Base-by-base conservation (phyloP, 305 asterid species). In the Solanum hybrid region DNA sequence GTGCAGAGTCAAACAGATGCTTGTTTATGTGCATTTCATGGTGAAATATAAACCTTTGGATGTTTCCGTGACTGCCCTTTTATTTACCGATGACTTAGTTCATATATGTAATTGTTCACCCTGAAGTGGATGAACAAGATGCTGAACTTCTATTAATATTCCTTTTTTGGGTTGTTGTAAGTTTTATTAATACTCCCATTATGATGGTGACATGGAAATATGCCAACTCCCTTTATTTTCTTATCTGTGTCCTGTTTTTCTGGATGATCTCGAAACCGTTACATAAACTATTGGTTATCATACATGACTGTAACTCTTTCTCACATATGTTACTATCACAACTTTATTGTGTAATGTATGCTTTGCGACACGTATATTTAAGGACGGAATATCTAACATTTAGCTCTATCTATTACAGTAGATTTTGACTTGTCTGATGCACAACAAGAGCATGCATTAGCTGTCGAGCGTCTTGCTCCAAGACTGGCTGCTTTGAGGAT, bases 371-470 rank as follows among this genome's bases (percentile, higher is more conserved):
- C 6, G 11, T 31, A 51, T 31, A 84, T 57, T 41, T 20, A 11
- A 29, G 32, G 20, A 38, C 4, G 22, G 31, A 51, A 51, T 51
- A 84, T 84, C 33, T 84, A 84, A 84, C 77, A 84, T 15, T 31
- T 84, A 31, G 41, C 45, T 84, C 76, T 32, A 51, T 51, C 41
- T 29, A 31, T 11, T 84, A 87, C 87, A 32, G 89, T 93, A 95
- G 99, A 95, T 89, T 96, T 97, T 91, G 94, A 95, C 86, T 81
- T 98, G 95, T 93, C 99, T 31, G 95, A 95, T 93, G 94, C 94
- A 90, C 99, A 98, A 91, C 98, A 98, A 93, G 99, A 97, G 90
- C 99, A 97, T 78, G 99, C 99, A 61, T 93, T 97, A 89, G 98
- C 99, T 85, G 96, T 98, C 61, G 99, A 98, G 88, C 94, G 90